A percentile compares a stretch with the other conserved stretches of the same genome.
Conservation (phyloP, 768 basidiomycete genomes). For the Rubroboletus pulcherrimus region DNA sequence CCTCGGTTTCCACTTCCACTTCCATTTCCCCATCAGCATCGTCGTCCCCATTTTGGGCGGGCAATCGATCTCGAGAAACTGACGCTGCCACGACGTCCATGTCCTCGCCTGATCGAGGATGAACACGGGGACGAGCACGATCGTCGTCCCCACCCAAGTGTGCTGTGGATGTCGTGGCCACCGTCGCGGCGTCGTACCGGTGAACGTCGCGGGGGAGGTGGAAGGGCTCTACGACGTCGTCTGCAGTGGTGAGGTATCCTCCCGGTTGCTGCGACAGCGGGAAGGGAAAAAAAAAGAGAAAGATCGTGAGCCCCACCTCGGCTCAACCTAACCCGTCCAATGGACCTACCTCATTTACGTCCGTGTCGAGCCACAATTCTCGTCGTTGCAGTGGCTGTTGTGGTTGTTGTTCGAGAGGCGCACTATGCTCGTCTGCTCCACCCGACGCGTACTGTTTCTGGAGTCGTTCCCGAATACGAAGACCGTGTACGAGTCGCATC, state of each 20-base stretch:
- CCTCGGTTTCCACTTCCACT: constrained; percentile 16
- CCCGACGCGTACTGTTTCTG: constrained; percentile 65
- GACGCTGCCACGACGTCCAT: background rate
- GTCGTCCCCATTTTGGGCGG: constrained; percentile 7
- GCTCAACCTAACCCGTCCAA: background rate
- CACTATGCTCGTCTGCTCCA: background rate
- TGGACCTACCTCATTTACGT: constrained; percentile 21
- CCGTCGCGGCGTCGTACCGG: constrained; percentile 8
- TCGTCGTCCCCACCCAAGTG: background rate
- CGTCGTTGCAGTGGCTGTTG: constrained; percentile 11
- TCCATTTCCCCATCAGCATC: constrained; percentile 2
- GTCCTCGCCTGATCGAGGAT: background rate
- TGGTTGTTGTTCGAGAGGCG: background rate
- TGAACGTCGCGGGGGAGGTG: constrained; percentile 57
- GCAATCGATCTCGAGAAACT: constrained; percentile 5
- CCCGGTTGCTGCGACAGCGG: constrained; percentile 35
- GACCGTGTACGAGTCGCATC: constrained; percentile 82
- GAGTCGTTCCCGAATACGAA: constrained; percentile 80
- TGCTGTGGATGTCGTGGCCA: constrained; percentile 6
- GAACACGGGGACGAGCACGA: background rate
- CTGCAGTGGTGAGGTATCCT: constrained; percentile 64
- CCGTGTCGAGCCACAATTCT: constrained; percentile 19
- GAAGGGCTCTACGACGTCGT: constrained; percentile 71
- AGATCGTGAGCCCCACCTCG: constrained; percentile 16
- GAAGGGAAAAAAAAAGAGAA: background rate